Evolutionary conservation across 305 asterid genomes (phyloP).

Genomic region (Fraxinus ornus): DNA sequence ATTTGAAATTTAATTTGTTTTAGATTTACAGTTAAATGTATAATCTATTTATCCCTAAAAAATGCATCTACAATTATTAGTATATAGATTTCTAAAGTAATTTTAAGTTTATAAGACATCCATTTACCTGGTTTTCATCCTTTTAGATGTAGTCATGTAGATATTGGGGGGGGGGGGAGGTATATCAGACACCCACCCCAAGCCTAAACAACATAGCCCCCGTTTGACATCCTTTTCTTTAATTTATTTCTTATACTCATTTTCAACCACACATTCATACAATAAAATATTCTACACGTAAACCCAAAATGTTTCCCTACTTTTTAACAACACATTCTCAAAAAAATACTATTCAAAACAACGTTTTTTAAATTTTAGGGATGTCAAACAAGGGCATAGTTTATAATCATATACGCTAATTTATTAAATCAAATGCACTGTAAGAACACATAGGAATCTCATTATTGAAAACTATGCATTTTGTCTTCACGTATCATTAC

Average conservation of each 20-base stretch:
- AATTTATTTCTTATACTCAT: no score
- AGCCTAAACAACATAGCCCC: not conserved
- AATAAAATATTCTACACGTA: no score
- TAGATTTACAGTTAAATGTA: not conserved
- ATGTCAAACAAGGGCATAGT: not conserved
- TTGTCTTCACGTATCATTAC: not conserved
- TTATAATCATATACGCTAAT: not conserved
- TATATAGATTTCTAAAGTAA: not conserved
- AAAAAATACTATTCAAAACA: no score
- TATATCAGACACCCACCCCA: not conserved
- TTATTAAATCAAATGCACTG: not conserved
- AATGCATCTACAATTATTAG: not conserved
- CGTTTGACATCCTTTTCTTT: no score
- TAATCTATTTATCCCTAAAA: not conserved
- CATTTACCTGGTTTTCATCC: not conserved
- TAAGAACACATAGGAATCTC: not conserved
- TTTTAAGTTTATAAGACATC: not conserved
- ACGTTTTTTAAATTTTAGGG: no score
- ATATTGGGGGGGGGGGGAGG: no score
- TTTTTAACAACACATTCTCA: no score
- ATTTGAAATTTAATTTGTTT: not conserved
- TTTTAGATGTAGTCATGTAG: no score
- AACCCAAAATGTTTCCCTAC: no score
- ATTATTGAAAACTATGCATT: slow-evolving; percentile 6
- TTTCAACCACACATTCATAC: no score